These are phyloP conservation scores for Powellomyces hirtus DNA, from an alignment of 192 early-diverging fungal genomes.

Conservation along the genomic window DNA sequence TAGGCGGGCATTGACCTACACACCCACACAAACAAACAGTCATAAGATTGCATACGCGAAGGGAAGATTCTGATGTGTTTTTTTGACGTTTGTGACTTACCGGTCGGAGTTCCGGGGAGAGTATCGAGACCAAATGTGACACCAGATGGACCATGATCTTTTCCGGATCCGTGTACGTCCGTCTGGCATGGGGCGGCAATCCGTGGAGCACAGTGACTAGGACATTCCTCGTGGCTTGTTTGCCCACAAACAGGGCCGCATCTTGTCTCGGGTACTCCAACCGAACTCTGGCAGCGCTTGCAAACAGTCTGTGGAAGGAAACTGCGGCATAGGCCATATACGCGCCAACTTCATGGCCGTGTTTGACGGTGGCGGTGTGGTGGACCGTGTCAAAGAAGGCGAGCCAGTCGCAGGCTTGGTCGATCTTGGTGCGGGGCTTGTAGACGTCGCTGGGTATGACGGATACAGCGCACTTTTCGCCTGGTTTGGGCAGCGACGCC, in stretches of 20 bases:
- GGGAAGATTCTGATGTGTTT: too few species aligned
- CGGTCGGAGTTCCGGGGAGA: conserved; percentile 63
- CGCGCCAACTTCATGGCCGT: conserved; percentile 55
- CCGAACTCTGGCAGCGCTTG: conserved; percentile 49
- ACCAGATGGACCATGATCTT: conserved; percentile 58
- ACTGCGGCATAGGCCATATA: conserved; percentile 73
- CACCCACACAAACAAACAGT: neutral
- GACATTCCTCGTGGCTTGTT: conserved; percentile 25
- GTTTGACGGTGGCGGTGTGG: conserved; percentile 36
- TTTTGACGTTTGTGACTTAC: conserved; percentile 12
- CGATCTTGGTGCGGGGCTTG: conserved; percentile 46
- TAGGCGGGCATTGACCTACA: conserved; percentile 58
- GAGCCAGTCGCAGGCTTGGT: conserved; percentile 72
- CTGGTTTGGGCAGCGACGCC: conserved; percentile 29
- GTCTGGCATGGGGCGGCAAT: conserved; percentile 46
- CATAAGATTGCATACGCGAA: neutral
- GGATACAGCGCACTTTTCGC: too few species aligned
- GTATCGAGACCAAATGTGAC: conserved; percentile 67
- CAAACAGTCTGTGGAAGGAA: conserved; percentile 79
- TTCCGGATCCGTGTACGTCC: conserved; percentile 44
- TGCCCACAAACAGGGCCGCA: conserved; percentile 13
- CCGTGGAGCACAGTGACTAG: conserved; percentile 42
- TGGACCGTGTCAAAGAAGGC: conserved; percentile 78
- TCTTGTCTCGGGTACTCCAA: conserved; percentile 77
- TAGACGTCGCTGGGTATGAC: too few species aligned